These are phyloP conservation scores for Tricholoma flavovirens DNA, from an alignment of 768 basidiomycete genomes.

Conservation along the genomic window DNA sequence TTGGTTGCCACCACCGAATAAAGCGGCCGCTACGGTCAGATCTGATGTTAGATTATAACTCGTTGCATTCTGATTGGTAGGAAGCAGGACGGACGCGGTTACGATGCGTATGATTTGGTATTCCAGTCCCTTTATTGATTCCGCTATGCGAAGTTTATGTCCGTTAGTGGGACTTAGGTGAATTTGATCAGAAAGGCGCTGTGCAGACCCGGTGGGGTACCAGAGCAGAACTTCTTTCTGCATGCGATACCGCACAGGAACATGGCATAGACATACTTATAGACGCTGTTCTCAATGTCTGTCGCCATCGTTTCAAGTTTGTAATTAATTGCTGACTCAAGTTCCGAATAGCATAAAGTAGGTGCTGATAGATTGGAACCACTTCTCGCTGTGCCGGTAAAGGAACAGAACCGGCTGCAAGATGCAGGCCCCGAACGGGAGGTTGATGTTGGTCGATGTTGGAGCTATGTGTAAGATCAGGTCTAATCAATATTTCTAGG, in stretches of 20 bases:
- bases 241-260: constrained; percentile 61
- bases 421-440: constrained; percentile 51
- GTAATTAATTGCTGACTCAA: constrained; percentile 7
- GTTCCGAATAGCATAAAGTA: constrained; percentile 59
- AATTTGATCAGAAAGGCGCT: constrained; percentile 73
- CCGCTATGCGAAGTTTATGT: background rate
- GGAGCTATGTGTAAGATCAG: background rate
- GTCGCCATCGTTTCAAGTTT: constrained; percentile 8
- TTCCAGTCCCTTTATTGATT: constrained; percentile 11
- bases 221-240: constrained; percentile 67
- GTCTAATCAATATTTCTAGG: constrained; percentile 34
- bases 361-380: constrained; percentile 76
- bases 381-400: constrained; percentile 66
- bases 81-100: constrained; percentile 62
- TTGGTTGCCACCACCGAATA: constrained; percentile 83
- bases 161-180: constrained; percentile 78
- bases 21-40: constrained; percentile 53
- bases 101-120: constrained; percentile 85
- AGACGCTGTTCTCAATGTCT: constrained; percentile 86
- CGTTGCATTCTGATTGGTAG: background rate
- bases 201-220: constrained; percentile 82
- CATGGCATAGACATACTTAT: constrained; percentile 72
- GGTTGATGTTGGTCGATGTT: constrained; percentile 50
- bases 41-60: background rate
- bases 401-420: constrained; percentile 60